Percentiles rank a stretch among this genome's conserved stretches.
Conservation (phyloP, 2,329 filamentous ascomycete genomes). For the Fusarium dimerum region DNA sequence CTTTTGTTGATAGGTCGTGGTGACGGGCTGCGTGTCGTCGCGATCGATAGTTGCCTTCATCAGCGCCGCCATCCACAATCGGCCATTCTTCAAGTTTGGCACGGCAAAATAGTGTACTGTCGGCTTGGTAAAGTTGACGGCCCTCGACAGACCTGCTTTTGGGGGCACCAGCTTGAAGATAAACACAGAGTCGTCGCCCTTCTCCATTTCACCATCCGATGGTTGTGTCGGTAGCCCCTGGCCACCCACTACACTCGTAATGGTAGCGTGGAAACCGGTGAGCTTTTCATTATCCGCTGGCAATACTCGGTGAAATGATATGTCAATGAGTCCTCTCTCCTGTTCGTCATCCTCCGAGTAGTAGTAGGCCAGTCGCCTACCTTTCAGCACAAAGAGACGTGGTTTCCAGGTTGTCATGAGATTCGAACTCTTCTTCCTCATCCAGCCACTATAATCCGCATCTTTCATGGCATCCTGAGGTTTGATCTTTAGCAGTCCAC, state of each 20-base stretch:
- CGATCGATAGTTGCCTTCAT: constrained; percentile 99
- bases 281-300: constrained; percentile 90
- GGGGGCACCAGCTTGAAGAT: constrained; percentile 98
- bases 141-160: constrained; percentile 80
- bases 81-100: constrained; percentile 82
- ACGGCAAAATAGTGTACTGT: constrained; percentile 98
- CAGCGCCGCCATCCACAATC: constrained; percentile 96
- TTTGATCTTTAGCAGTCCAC: constrained; percentile 77
- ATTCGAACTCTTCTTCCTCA: constrained; percentile 98
- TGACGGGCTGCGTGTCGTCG: constrained; percentile 76
- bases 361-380: constrained; percentile 90
- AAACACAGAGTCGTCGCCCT: constrained; percentile 74
- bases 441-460: constrained; percentile 96
- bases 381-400: constrained; percentile 90
- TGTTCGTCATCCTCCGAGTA: constrained; percentile 91
- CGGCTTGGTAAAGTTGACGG: constrained; percentile 96
- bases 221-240: constrained; percentile 54
- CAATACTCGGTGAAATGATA: constrained; percentile 95
- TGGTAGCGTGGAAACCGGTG: constrained; percentile 85
- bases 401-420: constrained; percentile 98
- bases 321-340: constrained; percentile 95
- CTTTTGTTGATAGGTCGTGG: constrained; percentile 94
- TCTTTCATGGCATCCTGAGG: constrained; percentile 82
- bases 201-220: constrained; percentile 39
- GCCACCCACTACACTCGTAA: constrained; percentile 75